Evolutionary conservation across 768 basidiomycete genomes (phyloP).

Genomic region (Krasilnikovozyma curviuscula): DNA sequence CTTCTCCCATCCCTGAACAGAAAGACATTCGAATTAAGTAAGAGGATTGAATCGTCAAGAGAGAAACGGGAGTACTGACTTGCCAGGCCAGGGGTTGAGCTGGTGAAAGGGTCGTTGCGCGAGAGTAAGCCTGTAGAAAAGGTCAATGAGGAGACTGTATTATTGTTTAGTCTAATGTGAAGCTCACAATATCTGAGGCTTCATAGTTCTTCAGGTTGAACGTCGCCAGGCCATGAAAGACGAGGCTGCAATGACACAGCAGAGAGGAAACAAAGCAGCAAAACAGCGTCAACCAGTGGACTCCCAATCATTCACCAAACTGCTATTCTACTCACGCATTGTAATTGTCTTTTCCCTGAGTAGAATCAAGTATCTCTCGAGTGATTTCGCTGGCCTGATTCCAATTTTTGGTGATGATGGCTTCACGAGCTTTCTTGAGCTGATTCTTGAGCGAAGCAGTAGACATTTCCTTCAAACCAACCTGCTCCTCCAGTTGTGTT

Average conservation of each 20-base stretch:
- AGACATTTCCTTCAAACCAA: too few species aligned
- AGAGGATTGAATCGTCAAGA: background rate
- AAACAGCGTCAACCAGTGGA: background rate
- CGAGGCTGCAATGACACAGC: slow-evolving; percentile 37
- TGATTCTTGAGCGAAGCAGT: slow-evolving; percentile 40
- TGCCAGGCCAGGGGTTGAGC: too few species aligned
- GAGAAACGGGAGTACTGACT: too few species aligned
- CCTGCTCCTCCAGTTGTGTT: too few species aligned
- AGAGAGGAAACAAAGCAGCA: background rate
- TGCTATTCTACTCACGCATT: slow-evolving; percentile 46
- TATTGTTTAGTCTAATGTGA: background rate
- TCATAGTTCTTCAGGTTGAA: slow-evolving; percentile 52
- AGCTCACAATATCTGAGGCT: slow-evolving; percentile 66
- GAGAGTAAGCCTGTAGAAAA: background rate
- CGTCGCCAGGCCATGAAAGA: slow-evolving; percentile 64
- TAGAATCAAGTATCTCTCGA: slow-evolving; percentile 33
- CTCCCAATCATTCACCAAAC: background rate
- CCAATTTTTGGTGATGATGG: slow-evolving; percentile 56
- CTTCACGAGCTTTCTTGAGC: slow-evolving; percentile 61
- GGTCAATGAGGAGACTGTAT: background rate
- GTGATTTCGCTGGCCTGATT: slow-evolving; percentile 46
- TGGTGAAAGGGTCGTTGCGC: too few species aligned
- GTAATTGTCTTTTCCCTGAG: slow-evolving; percentile 58
- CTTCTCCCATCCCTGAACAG: slow-evolving; percentile 27
- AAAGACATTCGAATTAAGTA: slow-evolving; percentile 39